phyloP scores from a whole-genome alignment of 163 green algal genomes.

The Chloroidium sp. region DNA sequence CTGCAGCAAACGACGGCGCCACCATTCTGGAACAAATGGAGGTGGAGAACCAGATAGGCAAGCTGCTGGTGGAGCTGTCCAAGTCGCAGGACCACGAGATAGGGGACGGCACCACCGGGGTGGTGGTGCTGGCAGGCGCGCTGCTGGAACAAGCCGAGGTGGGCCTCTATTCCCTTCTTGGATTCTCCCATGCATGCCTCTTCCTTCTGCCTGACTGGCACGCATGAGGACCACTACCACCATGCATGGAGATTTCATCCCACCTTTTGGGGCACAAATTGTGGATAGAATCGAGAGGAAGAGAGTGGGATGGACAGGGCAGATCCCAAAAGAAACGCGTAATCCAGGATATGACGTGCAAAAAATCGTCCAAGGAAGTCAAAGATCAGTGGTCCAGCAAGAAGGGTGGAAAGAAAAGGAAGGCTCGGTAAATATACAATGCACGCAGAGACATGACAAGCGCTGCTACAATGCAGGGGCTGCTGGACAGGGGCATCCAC shows the following conservation, averaged over 20 bases:
- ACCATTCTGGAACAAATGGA: slow-evolving; percentile 99
- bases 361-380: no score
- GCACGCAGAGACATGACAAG: slow-evolving; percentile 1
- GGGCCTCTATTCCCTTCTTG: no score
- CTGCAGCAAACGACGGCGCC: slow-evolving; percentile 94
- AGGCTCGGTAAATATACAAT: not conserved
- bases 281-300: no score
- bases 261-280: no score
- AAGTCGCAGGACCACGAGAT: slow-evolving; percentile 95
- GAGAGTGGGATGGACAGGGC: no score
- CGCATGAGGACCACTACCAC: no score
- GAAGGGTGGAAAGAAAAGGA: slow-evolving; percentile 28
- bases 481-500: slow-evolving; percentile 96
- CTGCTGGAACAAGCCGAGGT: slow-evolving; percentile 76
- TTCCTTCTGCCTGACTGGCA: no score
- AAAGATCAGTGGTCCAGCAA: no score
- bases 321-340: no score
- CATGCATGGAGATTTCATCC: no score
- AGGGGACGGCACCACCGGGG: slow-evolving; percentile 93
- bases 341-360: no score
- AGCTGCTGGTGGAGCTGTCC: slow-evolving; percentile 95
- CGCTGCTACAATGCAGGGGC: slow-evolving; percentile 5
- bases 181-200: no score
- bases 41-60: slow-evolving; percentile 98
- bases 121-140: slow-evolving; percentile 84